These are phyloP conservation scores for Leishmania braziliensis DNA, from an alignment of 208 protist species.

Conservation along the genomic window DNA sequence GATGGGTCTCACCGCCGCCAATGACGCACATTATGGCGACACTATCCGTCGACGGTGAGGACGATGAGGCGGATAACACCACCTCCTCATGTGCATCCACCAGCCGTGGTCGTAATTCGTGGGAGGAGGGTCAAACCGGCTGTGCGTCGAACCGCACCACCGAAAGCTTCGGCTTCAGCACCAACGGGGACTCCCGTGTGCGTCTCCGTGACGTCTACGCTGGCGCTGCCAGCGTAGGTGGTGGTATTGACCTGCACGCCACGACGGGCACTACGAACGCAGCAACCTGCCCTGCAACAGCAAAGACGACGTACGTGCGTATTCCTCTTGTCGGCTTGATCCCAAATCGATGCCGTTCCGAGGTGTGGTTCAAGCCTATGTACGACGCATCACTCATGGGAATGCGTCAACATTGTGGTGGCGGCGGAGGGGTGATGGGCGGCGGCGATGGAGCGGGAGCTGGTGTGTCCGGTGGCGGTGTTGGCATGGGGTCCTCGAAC, in stretches of 20 bases:
- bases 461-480: background rate
- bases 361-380: conserved; percentile 70
- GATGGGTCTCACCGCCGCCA: conserved; percentile 28
- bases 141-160: conserved; percentile 28
- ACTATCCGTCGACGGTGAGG: conserved; percentile 22
- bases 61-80: conserved; percentile 18
- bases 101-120: conserved; percentile 27
- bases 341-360: conserved; percentile 75
- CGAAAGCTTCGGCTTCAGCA: conserved; percentile 25
- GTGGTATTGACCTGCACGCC: background rate
- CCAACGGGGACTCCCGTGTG: conserved; percentile 25
- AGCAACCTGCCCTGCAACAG: background rate
- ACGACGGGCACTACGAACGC: background rate
- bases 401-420: conserved; percentile 1
- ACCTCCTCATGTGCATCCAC: conserved; percentile 24
- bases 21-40: conserved; percentile 19
- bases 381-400: conserved; percentile 16
- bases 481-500: background rate
- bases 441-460: conserved; percentile 13
- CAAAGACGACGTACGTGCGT: conserved; percentile 33
- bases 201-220: conserved; percentile 22
- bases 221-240: background rate
- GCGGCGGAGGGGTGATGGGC: background rate
- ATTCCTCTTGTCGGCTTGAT: conserved; percentile 68
- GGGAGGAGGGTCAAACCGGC: conserved; percentile 29